Base-by-base conservation (phyloP, 768 basidiomycete genomes). In the Mycena belliarum region DNA sequence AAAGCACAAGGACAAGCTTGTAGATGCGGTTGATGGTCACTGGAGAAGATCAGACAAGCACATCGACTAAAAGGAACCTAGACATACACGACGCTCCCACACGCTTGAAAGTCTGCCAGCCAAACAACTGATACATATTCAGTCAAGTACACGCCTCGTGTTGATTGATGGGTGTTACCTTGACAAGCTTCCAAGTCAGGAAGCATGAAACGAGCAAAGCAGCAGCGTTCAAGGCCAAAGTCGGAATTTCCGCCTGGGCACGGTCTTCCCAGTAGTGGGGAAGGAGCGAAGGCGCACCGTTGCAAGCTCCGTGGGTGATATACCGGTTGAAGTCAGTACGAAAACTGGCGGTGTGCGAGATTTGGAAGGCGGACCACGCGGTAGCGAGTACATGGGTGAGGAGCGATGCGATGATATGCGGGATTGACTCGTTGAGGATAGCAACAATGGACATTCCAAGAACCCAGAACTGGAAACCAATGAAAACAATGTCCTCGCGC, bases 51-150 rank as follows among this genome's bases (percentile, higher is more conserved):
- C 16, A 0, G 33, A 54, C 35, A 23, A 53, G 57, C 18, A 11
- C 6, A n/a, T 21, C 16, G 16, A 32, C 3, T n/a, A 15, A 44
- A 3, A 23, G 6, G 32, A 49, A 44, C 29, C 12, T 4, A n/a
- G 44, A 49, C 61, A 9, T 45, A 59, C 62, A 72, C 7, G 86
- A 89, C 12, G 91, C 89, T 35, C 91, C 90, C 49, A 92, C 84
- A 55, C 89, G 87, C 70, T 91, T 91, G 80, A 92, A 93, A 0
- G 90, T 93, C 71, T 90, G 88, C 90, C 90, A 93, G 42, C 91
- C 88, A 68, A 89, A 93, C 16, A 79, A 66, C 88, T 89, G 35
- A 40, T 53, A 37, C 48, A 45, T 33, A 21, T 47, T 28, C 5
- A 32, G 25, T 16, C 26, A 33, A 25, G 44, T 26, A 11, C 23